Percentiles rank a stretch among this genome's conserved stretches.
These are phyloP conservation scores for Cocos nucifera DNA, from an alignment of 176 grass and related monocot genomes.

Conservation along the genomic window DNA sequence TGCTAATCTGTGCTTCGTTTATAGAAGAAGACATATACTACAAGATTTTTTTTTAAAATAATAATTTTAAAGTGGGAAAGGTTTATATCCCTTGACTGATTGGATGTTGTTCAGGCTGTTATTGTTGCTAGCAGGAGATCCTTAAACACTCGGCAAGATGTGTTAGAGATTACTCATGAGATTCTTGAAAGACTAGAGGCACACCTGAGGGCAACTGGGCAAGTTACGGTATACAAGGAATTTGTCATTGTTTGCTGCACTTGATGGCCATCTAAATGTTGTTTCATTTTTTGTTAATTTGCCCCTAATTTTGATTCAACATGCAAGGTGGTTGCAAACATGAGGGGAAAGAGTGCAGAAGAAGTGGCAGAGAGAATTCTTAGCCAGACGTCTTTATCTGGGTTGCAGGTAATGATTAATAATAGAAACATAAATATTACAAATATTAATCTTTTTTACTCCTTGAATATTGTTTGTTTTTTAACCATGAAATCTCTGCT, in stretches of 20 bases:
- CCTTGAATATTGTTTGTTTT: too few relatives aligned
- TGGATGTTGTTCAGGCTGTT: conserved; percentile 43
- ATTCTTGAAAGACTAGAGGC: conserved; percentile 97
- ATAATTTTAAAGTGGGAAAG: too few relatives aligned
- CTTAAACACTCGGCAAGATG: conserved; percentile 55
- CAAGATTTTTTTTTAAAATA: too few relatives aligned
- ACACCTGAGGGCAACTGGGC: conserved; percentile 61
- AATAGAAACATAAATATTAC: too few relatives aligned
- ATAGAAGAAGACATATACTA: too few relatives aligned
- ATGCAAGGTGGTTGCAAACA: conserved; percentile 84
- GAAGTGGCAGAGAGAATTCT: conserved; percentile 92
- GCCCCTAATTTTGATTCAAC: not conserved
- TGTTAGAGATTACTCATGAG: conserved; percentile 78
- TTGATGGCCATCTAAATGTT: too few relatives aligned
- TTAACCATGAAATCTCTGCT: too few relatives aligned
- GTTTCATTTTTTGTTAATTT: too few relatives aligned
- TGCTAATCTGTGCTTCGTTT: too few relatives aligned
- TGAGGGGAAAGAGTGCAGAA: conserved; percentile 75
- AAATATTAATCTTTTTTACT: too few relatives aligned
- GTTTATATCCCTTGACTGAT: too few relatives aligned
- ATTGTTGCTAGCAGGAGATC: conserved; percentile 84
- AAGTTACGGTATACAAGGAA: conserved; percentile 49
- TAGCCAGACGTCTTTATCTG: conserved; percentile 63
- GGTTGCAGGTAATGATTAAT: conserved; percentile 57
- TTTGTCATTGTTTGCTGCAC: not conserved